phyloP scores from a whole-genome alignment of 2,329 filamentous ascomycete species.

The Aspergillus fijiensis region DNA sequence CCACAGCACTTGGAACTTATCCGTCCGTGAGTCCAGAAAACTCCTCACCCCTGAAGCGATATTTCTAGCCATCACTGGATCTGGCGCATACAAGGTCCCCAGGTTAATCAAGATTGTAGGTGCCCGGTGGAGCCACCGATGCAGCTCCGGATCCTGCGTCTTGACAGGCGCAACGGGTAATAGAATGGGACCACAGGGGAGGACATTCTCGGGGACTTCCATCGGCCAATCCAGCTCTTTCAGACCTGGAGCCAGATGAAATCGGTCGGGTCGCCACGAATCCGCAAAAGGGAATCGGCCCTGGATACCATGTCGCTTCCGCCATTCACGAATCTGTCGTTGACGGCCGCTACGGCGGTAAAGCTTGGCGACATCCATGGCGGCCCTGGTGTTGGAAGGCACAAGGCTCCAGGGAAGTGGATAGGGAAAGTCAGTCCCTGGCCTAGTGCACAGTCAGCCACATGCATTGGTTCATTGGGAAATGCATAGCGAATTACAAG shows the following conservation, averaged over 20 bases:
- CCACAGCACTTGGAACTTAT: not conserved
- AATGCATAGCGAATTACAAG: not conserved
- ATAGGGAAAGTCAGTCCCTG: not conserved
- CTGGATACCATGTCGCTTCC: not conserved
- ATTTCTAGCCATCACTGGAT: not conserved
- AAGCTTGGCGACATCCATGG: not conserved
- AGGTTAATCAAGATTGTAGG: not conserved
- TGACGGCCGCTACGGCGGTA: not conserved
- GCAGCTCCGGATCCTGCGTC: not conserved
- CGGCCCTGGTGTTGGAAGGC: not conserved
- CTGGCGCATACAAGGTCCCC: not conserved
- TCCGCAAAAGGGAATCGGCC: conserved; percentile 1
- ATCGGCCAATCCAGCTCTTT: conserved; percentile 2
- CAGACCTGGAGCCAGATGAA: not conserved
- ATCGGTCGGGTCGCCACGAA: conserved; percentile 1
- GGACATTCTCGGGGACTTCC: not conserved
- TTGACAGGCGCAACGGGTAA: not conserved
- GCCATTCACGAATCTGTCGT: conserved; percentile 1
- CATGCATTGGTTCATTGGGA: not conserved
- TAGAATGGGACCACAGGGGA: not conserved
- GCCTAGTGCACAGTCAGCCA: not conserved
- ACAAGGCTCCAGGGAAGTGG: not conserved
- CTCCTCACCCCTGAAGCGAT: not conserved
- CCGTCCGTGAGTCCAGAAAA: not conserved
- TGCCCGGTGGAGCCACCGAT: not conserved